Evolutionary conservation across 2,329 filamentous ascomycete genomes (phyloP), one percentile per base, ranked within the genome.

Genomic region (Fusarium sp.): DNA sequence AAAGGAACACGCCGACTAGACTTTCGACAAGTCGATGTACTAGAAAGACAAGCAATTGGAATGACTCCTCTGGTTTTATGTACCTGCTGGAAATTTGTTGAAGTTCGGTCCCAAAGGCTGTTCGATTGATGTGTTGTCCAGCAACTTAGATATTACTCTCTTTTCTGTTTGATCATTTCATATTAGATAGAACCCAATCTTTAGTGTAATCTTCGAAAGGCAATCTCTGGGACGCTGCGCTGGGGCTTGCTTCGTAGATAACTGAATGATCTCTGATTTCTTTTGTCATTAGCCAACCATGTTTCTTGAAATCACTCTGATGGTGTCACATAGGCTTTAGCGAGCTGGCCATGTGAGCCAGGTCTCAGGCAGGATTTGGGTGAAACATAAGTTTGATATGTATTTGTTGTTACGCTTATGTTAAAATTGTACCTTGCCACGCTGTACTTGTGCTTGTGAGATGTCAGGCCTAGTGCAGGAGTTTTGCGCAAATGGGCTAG

Each of bases 131-230:
- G 29, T 60, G 51, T 48, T 62, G 51, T 44, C 42, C 27, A 31
- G 35, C 38, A 64, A 44, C 33, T n/a, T 73, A 73, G 70, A 73
- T 73, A 68, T 59, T 52, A 68, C 70, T 71, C 61, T 56, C 49
- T 70, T 56, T 55, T 66, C 31, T 63, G 27, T 51, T 55, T 44
- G 33, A 11, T 35, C 27, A 44, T 46, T 23, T 45, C 58, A 49
- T 67, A 63, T 45, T 73, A 73, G 66, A 73, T 73, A 64, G 16
- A 58, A 72, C 14, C 31, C 18, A 29, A 18, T 10, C 4, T 27
- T 23, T 18, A 44, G 15, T 38, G 27, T 19, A 21, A 25, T 65
- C 21, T 33, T 19, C 39, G 23, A 12, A 51, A 25, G 12, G 27
- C 33, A 38, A n/a, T 31, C 7, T 25, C 23, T n/a, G 25, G 37